Percentiles rank a stretch among this genome's conserved stretches.
Evolutionary conservation across 306 rosid species (phyloP).

Genomic region (Gynostemma pentaphyllum): DNA sequence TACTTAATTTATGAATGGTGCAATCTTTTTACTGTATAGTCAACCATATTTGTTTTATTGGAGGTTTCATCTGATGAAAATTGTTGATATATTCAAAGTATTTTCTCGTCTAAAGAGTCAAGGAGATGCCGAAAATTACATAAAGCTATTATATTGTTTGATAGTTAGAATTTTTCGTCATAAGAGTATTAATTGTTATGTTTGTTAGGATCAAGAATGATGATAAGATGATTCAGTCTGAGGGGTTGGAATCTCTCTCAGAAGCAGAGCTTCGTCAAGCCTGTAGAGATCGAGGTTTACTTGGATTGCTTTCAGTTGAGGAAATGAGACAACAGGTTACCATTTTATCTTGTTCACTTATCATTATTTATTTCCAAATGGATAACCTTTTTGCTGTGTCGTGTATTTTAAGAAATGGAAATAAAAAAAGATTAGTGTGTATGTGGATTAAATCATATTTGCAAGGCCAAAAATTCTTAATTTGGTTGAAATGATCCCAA

Average conservation of each 20-base stretch:
- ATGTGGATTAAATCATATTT: too few relatives aligned
- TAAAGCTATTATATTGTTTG: neutral
- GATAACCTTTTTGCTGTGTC: neutral
- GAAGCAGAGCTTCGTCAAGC: conserved; percentile 92
- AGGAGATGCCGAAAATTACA: neutral
- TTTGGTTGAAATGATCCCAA: too few relatives aligned
- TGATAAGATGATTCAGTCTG: conserved; percentile 79
- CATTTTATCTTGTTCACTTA: neutral
- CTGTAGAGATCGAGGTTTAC: conserved; percentile 98
- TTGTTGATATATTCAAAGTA: neutral
- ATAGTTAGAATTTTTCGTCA: neutral
- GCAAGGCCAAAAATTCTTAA: too few relatives aligned
- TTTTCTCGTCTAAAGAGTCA: neutral
- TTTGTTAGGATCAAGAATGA: conserved; percentile 72
- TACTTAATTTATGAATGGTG: neutral
- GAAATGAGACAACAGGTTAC: conserved; percentile 96
- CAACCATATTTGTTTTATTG: neutral
- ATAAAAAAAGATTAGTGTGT: neutral
- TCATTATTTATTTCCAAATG: neutral
- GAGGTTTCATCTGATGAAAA: neutral
- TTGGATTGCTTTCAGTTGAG: conserved; percentile 81
- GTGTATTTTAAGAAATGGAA: neutral
- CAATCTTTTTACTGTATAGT: neutral
- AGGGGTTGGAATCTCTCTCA: conserved; percentile 91
- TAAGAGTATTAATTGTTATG: neutral